Conservation (phyloP, 306 rosid species). For the Dryas drummondii region DNA sequence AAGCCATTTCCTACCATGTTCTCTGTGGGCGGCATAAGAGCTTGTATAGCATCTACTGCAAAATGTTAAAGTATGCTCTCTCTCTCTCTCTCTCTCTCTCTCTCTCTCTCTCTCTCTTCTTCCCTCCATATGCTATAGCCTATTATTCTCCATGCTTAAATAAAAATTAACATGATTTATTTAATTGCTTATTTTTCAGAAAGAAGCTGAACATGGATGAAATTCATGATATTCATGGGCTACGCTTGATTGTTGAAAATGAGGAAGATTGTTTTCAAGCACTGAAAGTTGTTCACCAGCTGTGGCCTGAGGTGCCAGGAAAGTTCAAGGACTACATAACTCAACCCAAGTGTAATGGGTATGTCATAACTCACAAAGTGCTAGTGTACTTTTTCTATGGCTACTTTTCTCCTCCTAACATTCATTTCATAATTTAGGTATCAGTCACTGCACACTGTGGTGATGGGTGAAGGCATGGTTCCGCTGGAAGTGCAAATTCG, state of each 20-base stretch:
- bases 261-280: conserved; percentile 91
- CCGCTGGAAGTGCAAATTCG: conserved; percentile 96
- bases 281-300: conserved; percentile 59
- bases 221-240: conserved; percentile 91
- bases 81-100: conserved; percentile 18
- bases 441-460: conserved; percentile 90
- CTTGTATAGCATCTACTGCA: conserved; percentile 79
- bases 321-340: conserved; percentile 86
- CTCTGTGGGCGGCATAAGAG: conserved; percentile 90
- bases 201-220: conserved; percentile 78
- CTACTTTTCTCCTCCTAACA: conserved; percentile 22
- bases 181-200: conserved; percentile 43
- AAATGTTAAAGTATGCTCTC: conserved; percentile 77
- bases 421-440: conserved; percentile 48
- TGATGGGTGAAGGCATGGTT: conserved; percentile 67
- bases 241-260: conserved; percentile 84
- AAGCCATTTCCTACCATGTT: conserved; percentile 71
- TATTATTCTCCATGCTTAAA: conserved; percentile 1
- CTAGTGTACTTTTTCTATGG: not conserved
- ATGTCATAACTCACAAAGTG: conserved; percentile 25
- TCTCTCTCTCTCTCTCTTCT: no score
- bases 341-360: conserved; percentile 89
- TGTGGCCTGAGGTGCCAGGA: conserved; percentile 87
- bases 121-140: not conserved
- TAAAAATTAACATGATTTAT: conserved; percentile 12